Conservation (phyloP, 257 asterid species). For the Ballota nigra region DNA sequence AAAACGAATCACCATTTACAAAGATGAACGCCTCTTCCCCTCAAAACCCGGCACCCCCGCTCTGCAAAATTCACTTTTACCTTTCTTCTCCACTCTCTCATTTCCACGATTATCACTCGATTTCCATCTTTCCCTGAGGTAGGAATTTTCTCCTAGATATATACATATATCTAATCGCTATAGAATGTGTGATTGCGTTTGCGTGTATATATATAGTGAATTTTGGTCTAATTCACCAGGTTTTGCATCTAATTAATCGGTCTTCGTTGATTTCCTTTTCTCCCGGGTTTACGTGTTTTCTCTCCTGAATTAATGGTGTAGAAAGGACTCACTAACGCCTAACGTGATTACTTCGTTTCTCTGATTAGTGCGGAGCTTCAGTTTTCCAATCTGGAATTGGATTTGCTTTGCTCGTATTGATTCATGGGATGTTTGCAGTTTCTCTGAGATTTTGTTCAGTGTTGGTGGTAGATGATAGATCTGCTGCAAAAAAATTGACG, state of each 20-base stretch:
- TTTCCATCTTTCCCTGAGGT: not conserved
- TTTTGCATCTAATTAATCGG: not conserved
- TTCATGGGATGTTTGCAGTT: not conserved
- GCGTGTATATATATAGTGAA: not conserved
- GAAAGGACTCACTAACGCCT: not conserved
- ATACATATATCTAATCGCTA: not conserved
- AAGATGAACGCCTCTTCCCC: conserved; percentile 16
- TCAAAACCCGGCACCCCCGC: conserved; percentile 12
- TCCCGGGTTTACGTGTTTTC: not conserved
- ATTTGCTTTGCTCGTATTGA: too few relatives aligned
- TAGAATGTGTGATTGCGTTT: not conserved
- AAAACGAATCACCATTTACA: conserved; percentile 4
- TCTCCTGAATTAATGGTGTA: not conserved
- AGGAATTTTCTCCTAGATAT: not conserved
- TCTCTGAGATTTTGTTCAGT: not conserved
- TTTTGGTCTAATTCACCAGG: not conserved
- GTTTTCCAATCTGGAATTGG: not conserved
- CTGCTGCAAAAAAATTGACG: not conserved
- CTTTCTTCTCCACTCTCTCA: conserved; percentile 20
- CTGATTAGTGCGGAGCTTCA: not conserved
- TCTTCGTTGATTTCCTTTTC: not conserved
- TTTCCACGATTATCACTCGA: not conserved
- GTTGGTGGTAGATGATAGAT: not conserved
- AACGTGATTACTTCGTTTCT: not conserved
- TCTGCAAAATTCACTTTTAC: not conserved